Percentiles rank a stretch among this genome's conserved stretches.
Conservation (phyloP, 139 green algal species). For the Ostreobium quekettii region DNA sequence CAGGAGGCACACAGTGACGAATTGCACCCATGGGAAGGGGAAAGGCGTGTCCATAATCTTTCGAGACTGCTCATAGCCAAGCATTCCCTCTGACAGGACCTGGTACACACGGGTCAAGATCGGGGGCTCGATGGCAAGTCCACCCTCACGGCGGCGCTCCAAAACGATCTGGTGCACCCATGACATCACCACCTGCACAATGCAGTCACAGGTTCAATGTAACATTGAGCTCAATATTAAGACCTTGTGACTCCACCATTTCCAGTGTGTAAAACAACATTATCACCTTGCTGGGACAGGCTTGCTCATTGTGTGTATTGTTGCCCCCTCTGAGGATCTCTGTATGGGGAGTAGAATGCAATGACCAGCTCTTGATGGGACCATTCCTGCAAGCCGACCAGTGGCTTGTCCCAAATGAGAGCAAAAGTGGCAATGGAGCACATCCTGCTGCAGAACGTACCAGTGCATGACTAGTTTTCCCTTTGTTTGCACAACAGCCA, state of each 20-base stretch:
- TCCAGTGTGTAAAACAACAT: background rate
- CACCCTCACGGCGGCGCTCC: conserved; percentile 23
- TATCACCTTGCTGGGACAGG: conserved; percentile 7
- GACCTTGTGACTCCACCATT: background rate
- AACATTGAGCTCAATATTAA: conserved; percentile 12
- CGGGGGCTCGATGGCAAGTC: conserved; percentile 26
- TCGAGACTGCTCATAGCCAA: conserved; percentile 30
- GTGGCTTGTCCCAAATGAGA: no score
- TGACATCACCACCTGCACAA: conserved; percentile 26
- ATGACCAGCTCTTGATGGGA: background rate
- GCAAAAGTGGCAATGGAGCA: no score
- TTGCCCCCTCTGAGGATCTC: no score
- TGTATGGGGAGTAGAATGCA: background rate
- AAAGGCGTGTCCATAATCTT: conserved; percentile 39
- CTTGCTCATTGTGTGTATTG: no score
- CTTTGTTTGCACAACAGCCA: no score
- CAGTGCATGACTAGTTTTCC: no score
- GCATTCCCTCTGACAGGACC: conserved; percentile 36
- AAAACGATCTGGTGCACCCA: conserved; percentile 29
- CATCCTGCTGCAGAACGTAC: no score
- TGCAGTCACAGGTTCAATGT: conserved; percentile 4
- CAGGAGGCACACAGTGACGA: conserved; percentile 22
- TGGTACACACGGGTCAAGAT: conserved; percentile 30
- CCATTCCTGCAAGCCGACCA: no score
- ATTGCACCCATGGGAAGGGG: conserved; percentile 36